Evolutionary conservation across 1,139 yeast genomes (phyloP), one percentile per base, ranked within the genome.

Genomic region (Wickerhamomyces sp.): DNA sequence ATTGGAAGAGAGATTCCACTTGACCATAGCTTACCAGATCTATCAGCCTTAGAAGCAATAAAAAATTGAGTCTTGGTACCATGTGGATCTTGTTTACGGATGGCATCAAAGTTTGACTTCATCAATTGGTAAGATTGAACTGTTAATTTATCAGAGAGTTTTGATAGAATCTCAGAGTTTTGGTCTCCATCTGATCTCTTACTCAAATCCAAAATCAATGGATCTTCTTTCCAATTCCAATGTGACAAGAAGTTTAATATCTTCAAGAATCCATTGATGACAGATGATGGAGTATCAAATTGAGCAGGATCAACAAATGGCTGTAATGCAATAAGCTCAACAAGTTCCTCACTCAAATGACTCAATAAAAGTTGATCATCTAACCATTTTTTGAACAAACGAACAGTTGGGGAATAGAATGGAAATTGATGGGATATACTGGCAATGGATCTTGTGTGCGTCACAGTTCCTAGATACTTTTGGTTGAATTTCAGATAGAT

Each of bases 211-310:
- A 93, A 68, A 46, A 91, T 76, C 52, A 93, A 67, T 2, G 96
- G 85, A 41, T 84, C 90, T 53, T 86, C 95, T 57, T 79, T 83
- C 99, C 99, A 93, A 63, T 93, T 91, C 99, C 99, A 94, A 37
- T 68, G 68, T 14, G 95, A 76, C 39, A 93, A 66, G 58, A 84
- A 87, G 43, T 77, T 73, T 39, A 94, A 65, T 23, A 84, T 76
- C 49, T 94, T 83, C 50, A 87, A 71, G 60, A 93, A 89, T 13
- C 96, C 99, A 48, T 84, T 76, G 53, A 79, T 83, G 9, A 84
- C 81, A 40, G 94, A 82, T 41, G 84, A 78, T 4, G 99, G 98
- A 3, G 80, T 75, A 1, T 80, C 73, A 64, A 77, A 90, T 27
- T 97, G 96, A 0, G 88, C 82, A 14, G 93, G 84, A 59, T 90